phyloP scores from a whole-genome alignment of 306 rosid species.

The Vigna trinervia region DNA sequence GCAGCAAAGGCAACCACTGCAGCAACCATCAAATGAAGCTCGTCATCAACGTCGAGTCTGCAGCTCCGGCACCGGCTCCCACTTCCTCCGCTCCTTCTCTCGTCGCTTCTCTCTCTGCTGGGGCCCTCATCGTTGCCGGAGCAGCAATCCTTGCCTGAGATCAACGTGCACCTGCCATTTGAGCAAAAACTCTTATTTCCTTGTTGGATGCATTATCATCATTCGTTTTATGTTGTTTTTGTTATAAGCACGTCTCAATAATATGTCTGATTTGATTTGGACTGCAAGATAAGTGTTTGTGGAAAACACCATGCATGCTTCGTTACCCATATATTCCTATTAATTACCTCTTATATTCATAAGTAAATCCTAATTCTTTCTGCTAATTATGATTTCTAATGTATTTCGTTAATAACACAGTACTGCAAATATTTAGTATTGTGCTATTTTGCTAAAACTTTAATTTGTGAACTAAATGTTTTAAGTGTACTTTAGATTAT shows the following conservation, averaged over 20 bases:
- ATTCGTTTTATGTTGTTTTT: conserved; percentile 7
- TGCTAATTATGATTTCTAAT: too few relatives aligned
- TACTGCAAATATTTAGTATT: too few relatives aligned
- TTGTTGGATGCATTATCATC: conserved; percentile 1
- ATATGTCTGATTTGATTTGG: conserved; percentile 18
- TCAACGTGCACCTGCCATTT: not conserved
- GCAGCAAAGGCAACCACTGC: conserved; percentile 38
- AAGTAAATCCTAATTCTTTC: too few relatives aligned
- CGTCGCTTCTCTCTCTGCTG: conserved; percentile 3
- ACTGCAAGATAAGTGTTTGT: not conserved
- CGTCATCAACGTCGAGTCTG: conserved; percentile 24
- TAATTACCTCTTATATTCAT: too few relatives aligned
- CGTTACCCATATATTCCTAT: too few relatives aligned
- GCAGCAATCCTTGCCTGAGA: conserved; percentile 38
- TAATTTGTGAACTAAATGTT: too few relatives aligned
- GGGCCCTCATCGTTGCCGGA: not conserved
- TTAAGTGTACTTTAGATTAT: too few relatives aligned
- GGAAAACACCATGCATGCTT: too few relatives aligned
- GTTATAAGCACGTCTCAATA: not conserved
- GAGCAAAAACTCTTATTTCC: not conserved
- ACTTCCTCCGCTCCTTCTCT: conserved; percentile 37
- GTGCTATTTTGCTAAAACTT: too few relatives aligned
- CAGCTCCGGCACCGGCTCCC: conserved; percentile 43
- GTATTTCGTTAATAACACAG: too few relatives aligned
- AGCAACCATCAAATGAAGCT: conserved; percentile 43